Base-by-base conservation (phyloP, 2,329 filamentous ascomycete genomes). In the Phaeoacremonium minimum region DNA sequence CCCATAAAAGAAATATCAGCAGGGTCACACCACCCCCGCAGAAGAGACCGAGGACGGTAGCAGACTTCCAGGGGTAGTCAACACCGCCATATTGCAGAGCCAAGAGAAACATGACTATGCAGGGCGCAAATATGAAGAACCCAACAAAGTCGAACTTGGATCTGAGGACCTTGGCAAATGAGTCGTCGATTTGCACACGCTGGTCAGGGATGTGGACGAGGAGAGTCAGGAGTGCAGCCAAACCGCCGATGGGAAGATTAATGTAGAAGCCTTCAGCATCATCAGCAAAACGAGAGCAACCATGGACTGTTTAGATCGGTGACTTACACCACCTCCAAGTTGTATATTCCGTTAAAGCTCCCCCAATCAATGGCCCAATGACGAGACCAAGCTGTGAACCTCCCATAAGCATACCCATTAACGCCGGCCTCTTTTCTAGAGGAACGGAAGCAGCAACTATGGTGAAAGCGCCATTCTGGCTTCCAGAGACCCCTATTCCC, bases 381-480 rank as follows among this genome's bases (percentile, higher is more conserved):
- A 35, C 35, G 26, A 48, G 15, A 19, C 49, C 47, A 1, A 50
- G 29, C 12, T 44, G 52, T 6, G 40, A 33, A 22, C 52, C 46
- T 2, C 45, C 43, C 41, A 49, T 43, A 8, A 35, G 45, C 4
- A 49, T 15, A 5, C 50, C 47, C 7, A 46, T 32, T 19, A 50
- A 28, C 4, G 18, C 42, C 41, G 46, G 3, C 9, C 9, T 37
- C n/a, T 15, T 41, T 40, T 33, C 18, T 47, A 46, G 12, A 46
- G 58, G 48, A 39, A 60, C 48, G 26, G 57, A 48, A 9, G 51
- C 65, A 0, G 63, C 61, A 28, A 76, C 59, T 22, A 78, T 73
- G 5, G 63, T 75, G 42, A 78, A 54, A 4, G 60, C 58, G 0
- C 76, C 75, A n/a, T 66, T 73, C 37, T 67, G 60, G 3, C 80